Percentiles rank a stretch among this genome's conserved stretches.
Evolutionary conservation across 768 basidiomycete genomes (phyloP).

Genomic region (Mycena alexandri): DNA sequence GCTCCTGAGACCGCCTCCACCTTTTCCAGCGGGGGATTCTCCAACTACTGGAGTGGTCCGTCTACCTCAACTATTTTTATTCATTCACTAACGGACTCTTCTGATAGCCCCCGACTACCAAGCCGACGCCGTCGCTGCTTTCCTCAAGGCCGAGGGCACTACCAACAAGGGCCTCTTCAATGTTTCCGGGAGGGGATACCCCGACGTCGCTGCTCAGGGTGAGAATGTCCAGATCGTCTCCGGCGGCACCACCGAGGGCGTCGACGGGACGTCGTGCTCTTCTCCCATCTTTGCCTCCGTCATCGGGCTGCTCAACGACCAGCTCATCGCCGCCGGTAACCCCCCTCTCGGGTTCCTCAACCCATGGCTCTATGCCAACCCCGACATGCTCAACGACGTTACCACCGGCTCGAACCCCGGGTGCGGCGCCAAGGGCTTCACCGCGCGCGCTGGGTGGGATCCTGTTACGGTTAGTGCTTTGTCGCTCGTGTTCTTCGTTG

Average conservation of each 20-base stretch:
- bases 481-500: neutral
- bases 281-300: constrained; percentile 9
- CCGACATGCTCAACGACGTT: constrained; percentile 17
- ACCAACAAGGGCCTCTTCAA: constrained; percentile 54
- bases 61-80: too few species aligned
- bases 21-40: constrained; percentile 21
- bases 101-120: constrained; percentile 33
- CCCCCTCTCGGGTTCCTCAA: constrained; percentile 19
- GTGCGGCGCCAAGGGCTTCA: constrained; percentile 23
- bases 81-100: neutral
- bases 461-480: constrained; percentile 13
- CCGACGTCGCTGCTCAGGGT: constrained; percentile 33
- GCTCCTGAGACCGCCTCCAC: constrained; percentile 30
- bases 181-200: constrained; percentile 49
- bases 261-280: constrained; percentile 18
- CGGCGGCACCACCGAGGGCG: neutral
- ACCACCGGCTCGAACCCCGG: constrained; percentile 15
- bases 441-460: constrained; percentile 6
- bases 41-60: too few species aligned
- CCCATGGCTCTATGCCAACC: constrained; percentile 2
- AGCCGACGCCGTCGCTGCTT: constrained; percentile 43
- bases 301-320: constrained; percentile 25
- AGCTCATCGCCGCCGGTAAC: constrained; percentile 36
- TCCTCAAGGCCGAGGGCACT: constrained; percentile 33
- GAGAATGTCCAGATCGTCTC: constrained; percentile 5